Evolutionary conservation across 1,284 basidiomycete species (phyloP).

Genomic region (Papiliotrema fonsecae): DNA sequence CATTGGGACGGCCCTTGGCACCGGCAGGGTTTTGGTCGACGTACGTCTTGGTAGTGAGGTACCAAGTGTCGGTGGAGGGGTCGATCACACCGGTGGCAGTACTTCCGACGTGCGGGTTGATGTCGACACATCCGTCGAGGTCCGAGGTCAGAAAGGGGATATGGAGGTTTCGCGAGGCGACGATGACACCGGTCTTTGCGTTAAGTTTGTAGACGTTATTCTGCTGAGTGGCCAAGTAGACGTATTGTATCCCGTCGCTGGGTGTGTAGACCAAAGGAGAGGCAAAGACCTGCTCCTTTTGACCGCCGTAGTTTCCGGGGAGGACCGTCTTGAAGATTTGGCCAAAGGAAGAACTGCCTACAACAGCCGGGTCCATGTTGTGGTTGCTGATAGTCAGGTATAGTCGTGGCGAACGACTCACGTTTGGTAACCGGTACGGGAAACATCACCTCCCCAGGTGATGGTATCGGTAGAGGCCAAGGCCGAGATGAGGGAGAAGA

Average conservation of each 20-base stretch:
- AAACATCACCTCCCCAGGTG: slow-evolving; percentile 10
- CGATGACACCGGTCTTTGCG: slow-evolving; percentile 12
- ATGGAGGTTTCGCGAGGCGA: slow-evolving; percentile 9
- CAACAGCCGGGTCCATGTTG: slow-evolving; percentile 14
- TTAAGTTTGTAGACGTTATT: slow-evolving; percentile 15
- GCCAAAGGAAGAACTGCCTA: slow-evolving; percentile 12
- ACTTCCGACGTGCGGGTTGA: slow-evolving; percentile 12
- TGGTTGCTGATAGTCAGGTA: slow-evolving; percentile 7
- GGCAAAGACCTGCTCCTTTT: slow-evolving; percentile 10
- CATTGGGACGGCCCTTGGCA: slow-evolving; percentile 10
- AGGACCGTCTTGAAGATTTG: slow-evolving; percentile 10
- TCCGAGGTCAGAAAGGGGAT: slow-evolving; percentile 13
- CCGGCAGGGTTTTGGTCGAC: slow-evolving; percentile 6
- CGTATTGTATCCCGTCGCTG: slow-evolving; percentile 9
- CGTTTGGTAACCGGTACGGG: slow-evolving; percentile 11
- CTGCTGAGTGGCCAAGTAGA: slow-evolving; percentile 15
- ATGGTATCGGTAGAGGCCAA: slow-evolving; percentile 7
- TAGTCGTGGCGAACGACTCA: not conserved
- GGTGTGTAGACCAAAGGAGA: slow-evolving; percentile 11
- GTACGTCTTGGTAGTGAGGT: slow-evolving; percentile 16
- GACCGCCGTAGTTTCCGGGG: slow-evolving; percentile 8
- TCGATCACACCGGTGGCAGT: slow-evolving; percentile 13
- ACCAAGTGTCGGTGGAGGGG: slow-evolving; percentile 11
- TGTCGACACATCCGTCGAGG: slow-evolving; percentile 12
- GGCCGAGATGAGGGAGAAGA: slow-evolving; percentile 2